Evolutionary conservation across 371 early-diverging fungal genomes (phyloP).

Genomic region (Mortierella sp.): DNA sequence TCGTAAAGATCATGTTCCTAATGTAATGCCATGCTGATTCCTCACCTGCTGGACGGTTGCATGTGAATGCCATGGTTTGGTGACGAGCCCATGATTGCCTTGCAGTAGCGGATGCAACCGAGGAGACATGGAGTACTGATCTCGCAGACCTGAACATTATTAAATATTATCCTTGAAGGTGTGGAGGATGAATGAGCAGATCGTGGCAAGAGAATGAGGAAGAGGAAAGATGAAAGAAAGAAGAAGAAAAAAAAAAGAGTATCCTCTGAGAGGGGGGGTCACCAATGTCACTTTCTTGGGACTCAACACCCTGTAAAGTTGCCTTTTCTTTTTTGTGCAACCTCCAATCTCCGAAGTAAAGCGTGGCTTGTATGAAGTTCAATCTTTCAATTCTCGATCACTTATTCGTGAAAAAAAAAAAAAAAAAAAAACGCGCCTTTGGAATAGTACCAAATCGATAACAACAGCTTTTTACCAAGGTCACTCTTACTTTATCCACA

Average conservation of each 20-base stretch:
- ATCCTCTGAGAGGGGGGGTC: too few relatives aligned
- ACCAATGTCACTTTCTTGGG: not conserved
- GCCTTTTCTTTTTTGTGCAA: slow-evolving; percentile 1
- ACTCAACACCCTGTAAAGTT: not conserved
- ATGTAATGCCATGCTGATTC: not conserved
- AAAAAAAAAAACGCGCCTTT: too few relatives aligned
- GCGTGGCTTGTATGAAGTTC: slow-evolving; percentile 9
- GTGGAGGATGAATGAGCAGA: not conserved
- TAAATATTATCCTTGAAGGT: slow-evolving; percentile 1
- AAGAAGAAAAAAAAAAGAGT: not conserved
- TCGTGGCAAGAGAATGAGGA: not conserved
- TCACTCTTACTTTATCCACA: too few relatives aligned
- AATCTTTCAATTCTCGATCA: too few relatives aligned
- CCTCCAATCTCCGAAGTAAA: slow-evolving; percentile 15
- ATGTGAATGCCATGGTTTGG: slow-evolving; percentile 7
- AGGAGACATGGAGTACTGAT: slow-evolving; percentile 13
- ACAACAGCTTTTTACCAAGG: too few relatives aligned
- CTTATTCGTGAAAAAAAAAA: too few relatives aligned
- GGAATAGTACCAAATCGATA: too few relatives aligned
- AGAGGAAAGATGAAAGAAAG: not conserved
- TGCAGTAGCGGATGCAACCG: slow-evolving; percentile 10
- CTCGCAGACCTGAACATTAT: slow-evolving; percentile 31
- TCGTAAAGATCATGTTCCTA: not conserved
- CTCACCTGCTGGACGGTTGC: slow-evolving; percentile 30
- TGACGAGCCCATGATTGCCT: slow-evolving; percentile 15